phyloP scores from a whole-genome alignment of 495 filamentous ascomycete species.

The Friedmanniomyces endolithicus region DNA sequence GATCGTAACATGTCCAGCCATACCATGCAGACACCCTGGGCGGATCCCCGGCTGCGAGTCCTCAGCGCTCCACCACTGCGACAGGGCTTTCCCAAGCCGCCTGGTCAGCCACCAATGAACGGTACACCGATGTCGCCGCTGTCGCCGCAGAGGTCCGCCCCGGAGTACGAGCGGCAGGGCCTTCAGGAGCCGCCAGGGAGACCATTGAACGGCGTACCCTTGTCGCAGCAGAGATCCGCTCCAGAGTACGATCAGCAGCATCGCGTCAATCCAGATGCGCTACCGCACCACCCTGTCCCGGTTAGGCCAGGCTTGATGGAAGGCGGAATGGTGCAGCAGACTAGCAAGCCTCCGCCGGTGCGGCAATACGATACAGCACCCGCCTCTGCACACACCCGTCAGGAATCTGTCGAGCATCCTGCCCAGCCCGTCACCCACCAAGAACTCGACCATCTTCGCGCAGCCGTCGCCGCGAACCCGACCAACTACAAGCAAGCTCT shows the following conservation, averaged over 20 bases:
- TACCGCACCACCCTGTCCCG: constrained; percentile 69
- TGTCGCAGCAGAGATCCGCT: constrained; percentile 8
- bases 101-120: no score
- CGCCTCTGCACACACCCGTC: constrained; percentile 19
- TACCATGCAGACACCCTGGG: background rate
- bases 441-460: constrained; percentile 64
- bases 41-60: constrained; percentile 1
- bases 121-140: constrained; percentile 11
- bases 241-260: constrained; percentile 26
- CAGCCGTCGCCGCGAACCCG: constrained; percentile 53
- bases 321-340: background rate
- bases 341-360: constrained; percentile 53
- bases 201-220: constrained; percentile 1
- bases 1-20: background rate
- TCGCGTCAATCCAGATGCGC: constrained; percentile 42
- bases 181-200: constrained; percentile 4
- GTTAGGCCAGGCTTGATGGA: constrained; percentile 60
- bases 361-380: constrained; percentile 52
- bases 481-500: constrained; percentile 59
- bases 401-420: constrained; percentile 2
- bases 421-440: constrained; percentile 53
- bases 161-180: constrained; percentile 28
- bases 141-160: constrained; percentile 6
- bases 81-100: no score
- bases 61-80: constrained; percentile 4